Evolutionary conservation across 345 rosid species (phyloP).

Genomic region (Corchorus olitorius): DNA sequence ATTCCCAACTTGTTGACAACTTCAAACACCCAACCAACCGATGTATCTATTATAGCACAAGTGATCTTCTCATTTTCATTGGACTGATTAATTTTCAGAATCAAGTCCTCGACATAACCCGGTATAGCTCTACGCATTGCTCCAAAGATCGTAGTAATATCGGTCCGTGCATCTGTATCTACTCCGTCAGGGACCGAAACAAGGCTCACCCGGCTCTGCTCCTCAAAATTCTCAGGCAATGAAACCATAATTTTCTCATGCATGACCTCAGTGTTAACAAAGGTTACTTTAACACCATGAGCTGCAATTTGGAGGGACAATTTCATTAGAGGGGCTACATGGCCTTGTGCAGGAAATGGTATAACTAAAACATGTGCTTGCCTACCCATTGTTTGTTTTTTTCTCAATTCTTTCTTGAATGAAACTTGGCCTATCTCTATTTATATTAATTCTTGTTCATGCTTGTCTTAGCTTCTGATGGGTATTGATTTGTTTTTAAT

Average conservation of each 20-base stretch:
- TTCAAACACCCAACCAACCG: conserved; percentile 29
- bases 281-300: conserved; percentile 43
- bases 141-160: background rate
- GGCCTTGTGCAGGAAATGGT: conserved; percentile 47
- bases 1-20: conserved; percentile 32
- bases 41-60: conserved; percentile 35
- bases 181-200: conserved; percentile 32
- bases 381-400: conserved; percentile 13
- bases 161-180: background rate
- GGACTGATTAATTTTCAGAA: conserved; percentile 20
- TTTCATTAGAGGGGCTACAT: conserved; percentile 38
- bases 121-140: conserved; percentile 15
- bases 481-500: background rate
- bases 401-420: background rate
- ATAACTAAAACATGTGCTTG: conserved; percentile 29
- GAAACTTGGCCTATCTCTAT: background rate
- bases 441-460: background rate
- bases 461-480: background rate
- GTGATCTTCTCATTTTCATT: conserved; percentile 23
- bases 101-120: conserved; percentile 23
- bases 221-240: conserved; percentile 1
- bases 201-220: conserved; percentile 19
- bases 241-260: conserved; percentile 27
- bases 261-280: conserved; percentile 29
- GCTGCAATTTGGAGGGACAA: conserved; percentile 34